phyloP scores from a whole-genome alignment of 2,329 filamentous ascomycete species.

The Ramularia endophylla region DNA sequence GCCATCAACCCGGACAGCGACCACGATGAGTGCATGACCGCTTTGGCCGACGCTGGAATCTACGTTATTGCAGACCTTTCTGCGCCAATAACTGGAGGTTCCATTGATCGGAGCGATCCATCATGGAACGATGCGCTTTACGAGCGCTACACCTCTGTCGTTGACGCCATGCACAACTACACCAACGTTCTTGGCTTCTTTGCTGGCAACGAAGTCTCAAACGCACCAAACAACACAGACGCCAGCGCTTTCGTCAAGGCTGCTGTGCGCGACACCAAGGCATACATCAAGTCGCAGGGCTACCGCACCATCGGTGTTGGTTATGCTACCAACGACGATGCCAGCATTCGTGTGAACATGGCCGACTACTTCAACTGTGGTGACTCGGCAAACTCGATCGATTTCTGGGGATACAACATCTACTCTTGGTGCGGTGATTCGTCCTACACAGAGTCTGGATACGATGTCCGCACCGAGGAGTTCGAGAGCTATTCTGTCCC shows the following conservation, averaged over 20 bases:
- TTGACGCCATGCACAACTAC: conserved; percentile 77
- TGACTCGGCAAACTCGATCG: conserved; percentile 60
- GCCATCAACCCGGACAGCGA: conserved; percentile 74
- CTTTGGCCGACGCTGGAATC: conserved; percentile 79
- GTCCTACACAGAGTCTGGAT: conserved; percentile 69
- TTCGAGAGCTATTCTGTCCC: conserved; percentile 87
- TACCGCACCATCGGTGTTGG: conserved; percentile 81
- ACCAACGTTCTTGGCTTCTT: conserved; percentile 96
- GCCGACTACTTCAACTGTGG: conserved; percentile 96
- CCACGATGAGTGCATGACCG: conserved; percentile 78
- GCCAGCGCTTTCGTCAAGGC: conserved; percentile 96
- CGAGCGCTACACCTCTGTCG: conserved; percentile 72
- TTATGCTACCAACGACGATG: conserved; percentile 93
- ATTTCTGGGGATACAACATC: conserved; percentile 99
- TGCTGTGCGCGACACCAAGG: conserved; percentile 91
- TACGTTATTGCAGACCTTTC: conserved; percentile 91
- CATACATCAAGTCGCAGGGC: conserved; percentile 76
- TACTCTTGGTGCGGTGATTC: conserved; percentile 98
- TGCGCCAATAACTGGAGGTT: conserved; percentile 59
- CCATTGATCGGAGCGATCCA: conserved; percentile 78
- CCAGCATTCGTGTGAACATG: conserved; percentile 71
- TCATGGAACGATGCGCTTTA: conserved; percentile 75
- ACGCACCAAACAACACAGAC: conserved; percentile 78
- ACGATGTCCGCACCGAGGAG: conserved; percentile 74
- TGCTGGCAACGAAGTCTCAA: conserved; percentile 95